These are phyloP conservation scores for Candida nanaspora DNA, from an alignment of 805 yeast species.

Conservation along the genomic window DNA sequence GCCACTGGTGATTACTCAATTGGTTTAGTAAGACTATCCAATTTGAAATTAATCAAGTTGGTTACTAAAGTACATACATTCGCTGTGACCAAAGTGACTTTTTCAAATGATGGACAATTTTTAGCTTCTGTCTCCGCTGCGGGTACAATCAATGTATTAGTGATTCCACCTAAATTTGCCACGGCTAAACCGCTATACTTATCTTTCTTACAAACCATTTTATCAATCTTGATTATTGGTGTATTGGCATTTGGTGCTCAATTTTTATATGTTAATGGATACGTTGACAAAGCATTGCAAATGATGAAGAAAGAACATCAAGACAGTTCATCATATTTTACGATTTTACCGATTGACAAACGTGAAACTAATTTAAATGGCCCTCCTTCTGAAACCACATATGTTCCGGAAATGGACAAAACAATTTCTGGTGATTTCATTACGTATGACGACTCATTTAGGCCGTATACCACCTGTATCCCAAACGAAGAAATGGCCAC, in stretches of 20 bases:
- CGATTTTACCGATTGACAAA: slow-evolving; percentile 22
- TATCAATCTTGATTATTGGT: slow-evolving; percentile 17
- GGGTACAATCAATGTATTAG: slow-evolving; percentile 56
- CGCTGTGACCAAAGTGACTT: slow-evolving; percentile 67
- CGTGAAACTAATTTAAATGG: slow-evolving; percentile 13
- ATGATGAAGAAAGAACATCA: slow-evolving; percentile 18
- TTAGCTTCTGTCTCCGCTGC: slow-evolving; percentile 71
- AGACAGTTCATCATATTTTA: slow-evolving; percentile 28
- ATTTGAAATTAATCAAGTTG: slow-evolving; percentile 42
- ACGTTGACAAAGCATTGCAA: slow-evolving; percentile 14
- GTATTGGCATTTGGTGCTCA: slow-evolving; percentile 19
- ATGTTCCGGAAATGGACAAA: slow-evolving; percentile 8
- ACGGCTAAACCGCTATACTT: slow-evolving; percentile 29
- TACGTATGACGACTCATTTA: not conserved
- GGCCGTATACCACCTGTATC: too few species aligned
- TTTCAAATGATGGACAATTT: slow-evolving; percentile 60
- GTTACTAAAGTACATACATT: slow-evolving; percentile 63
- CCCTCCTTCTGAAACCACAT: slow-evolving; percentile 13
- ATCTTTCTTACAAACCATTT: slow-evolving; percentile 18
- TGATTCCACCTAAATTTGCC: slow-evolving; percentile 46
- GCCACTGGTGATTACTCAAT: slow-evolving; percentile 67
- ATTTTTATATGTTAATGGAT: slow-evolving; percentile 22
- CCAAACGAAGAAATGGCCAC: too few species aligned
- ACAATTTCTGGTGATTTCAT: slow-evolving; percentile 5
- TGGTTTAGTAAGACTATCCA: slow-evolving; percentile 42